Percentiles rank a stretch among this genome's conserved stretches.
Conservation (phyloP, 306 rosid species). For the Corylus heterophylla region DNA sequence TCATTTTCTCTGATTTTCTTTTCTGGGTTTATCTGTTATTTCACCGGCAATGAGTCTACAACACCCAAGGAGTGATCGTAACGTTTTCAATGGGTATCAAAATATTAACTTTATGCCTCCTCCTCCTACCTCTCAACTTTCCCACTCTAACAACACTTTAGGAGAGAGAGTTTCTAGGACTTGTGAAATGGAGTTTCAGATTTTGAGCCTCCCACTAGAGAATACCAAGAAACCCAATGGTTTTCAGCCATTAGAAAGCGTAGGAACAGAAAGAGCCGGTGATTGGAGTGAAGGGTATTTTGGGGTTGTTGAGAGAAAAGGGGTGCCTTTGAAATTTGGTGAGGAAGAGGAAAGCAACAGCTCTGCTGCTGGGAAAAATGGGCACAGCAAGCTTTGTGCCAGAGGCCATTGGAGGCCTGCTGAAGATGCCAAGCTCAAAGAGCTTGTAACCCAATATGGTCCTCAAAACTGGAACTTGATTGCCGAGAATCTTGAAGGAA, state of each 20-base stretch:
- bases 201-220: slow-evolving; percentile 27
- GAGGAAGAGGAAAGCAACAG: slow-evolving; percentile 35
- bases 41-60: slow-evolving; percentile 41
- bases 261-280: slow-evolving; percentile 15
- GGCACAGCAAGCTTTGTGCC: slow-evolving; percentile 57
- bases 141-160: slow-evolving; percentile 11
- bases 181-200: slow-evolving; percentile 45
- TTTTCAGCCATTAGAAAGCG: slow-evolving; percentile 17
- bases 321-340: slow-evolving; percentile 39
- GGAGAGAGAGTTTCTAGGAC: slow-evolving; percentile 3
- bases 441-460: slow-evolving; percentile 76
- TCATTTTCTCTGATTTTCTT: background rate
- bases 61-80: slow-evolving; percentile 25
- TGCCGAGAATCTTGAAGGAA: slow-evolving; percentile 70
- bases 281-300: slow-evolving; percentile 19
- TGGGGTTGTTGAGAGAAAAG: slow-evolving; percentile 16
- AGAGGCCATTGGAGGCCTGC: slow-evolving; percentile 99
- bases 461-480: slow-evolving; percentile 97
- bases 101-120: slow-evolving; percentile 33
- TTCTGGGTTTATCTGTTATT: background rate
- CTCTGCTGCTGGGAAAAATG: slow-evolving; percentile 28
- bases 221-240: background rate
- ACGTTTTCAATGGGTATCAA: slow-evolving; percentile 25
- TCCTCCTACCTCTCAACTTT: slow-evolving; percentile 12
- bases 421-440: slow-evolving; percentile 78